These are phyloP conservation scores for Alternaria ethzedia DNA, from an alignment of 2,329 filamentous ascomycete species.

Conservation along the genomic window DNA sequence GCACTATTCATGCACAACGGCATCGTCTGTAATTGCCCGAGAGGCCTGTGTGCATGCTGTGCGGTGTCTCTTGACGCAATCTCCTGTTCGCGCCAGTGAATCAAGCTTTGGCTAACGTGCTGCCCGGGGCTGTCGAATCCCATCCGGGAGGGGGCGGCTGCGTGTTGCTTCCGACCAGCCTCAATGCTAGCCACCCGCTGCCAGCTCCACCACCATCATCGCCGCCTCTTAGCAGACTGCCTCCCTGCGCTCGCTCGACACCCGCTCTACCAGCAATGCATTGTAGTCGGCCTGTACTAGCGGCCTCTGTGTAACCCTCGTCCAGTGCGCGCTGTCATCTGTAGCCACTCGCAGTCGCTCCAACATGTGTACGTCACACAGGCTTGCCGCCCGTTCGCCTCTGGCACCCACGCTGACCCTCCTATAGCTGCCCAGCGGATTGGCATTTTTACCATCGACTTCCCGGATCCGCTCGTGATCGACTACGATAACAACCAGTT, in stretches of 20 bases:
- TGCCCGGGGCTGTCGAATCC: constrained; percentile 12
- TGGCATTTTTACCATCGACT: constrained; percentile 45
- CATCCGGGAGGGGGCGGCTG: constrained; percentile 3
- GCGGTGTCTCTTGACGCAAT: not conserved
- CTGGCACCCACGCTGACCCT: constrained; percentile 5
- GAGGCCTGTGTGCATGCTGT: not conserved
- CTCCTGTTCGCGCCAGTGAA: constrained; percentile 9
- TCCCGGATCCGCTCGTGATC: constrained; percentile 41
- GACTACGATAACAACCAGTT: constrained; percentile 40
- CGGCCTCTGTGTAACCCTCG: constrained; percentile 19
- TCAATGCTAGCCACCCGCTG: constrained; percentile 8
- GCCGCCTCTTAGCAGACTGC: not conserved
- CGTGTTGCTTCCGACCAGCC: constrained; percentile 25
- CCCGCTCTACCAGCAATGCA: constrained; percentile 20
- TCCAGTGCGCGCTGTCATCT: constrained; percentile 4
- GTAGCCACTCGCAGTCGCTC: not conserved
- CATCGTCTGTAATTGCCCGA: not conserved
- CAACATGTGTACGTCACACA: constrained; percentile 50
- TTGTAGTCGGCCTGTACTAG: constrained; percentile 10
- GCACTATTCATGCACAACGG: not conserved
- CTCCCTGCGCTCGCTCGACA: not conserved
- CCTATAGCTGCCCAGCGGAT: constrained; percentile 43
- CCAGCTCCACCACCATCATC: not conserved
- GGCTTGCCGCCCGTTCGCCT: constrained; percentile 1
- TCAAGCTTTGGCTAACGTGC: constrained; percentile 36